Conservation (phyloP, 192 early-diverging fungal genomes). For the Neocallimastix lanati region DNA sequence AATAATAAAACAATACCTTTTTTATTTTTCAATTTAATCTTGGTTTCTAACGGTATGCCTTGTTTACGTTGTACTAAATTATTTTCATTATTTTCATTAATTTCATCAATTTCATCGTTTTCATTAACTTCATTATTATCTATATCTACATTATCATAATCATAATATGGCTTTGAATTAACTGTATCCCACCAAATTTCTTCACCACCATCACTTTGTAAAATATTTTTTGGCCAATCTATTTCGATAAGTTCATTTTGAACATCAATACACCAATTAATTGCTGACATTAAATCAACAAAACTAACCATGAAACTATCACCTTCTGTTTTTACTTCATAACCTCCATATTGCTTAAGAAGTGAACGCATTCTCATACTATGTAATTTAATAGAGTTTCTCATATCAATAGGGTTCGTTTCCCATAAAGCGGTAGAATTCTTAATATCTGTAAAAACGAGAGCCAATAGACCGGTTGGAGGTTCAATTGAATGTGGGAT, state of each 20-base stretch:
- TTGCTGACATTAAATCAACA: constrained; percentile 53
- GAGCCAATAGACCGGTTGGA: constrained; percentile 58
- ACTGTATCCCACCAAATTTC: constrained; percentile 34
- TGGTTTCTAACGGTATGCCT: neutral
- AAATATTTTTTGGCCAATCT: constrained; percentile 74
- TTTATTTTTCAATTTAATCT: neutral
- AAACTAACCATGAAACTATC: constrained; percentile 90
- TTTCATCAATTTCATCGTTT: constrained; percentile 6
- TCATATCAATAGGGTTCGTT: constrained; percentile 61
- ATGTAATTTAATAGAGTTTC: constrained; percentile 69
- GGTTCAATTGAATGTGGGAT: constrained; percentile 32
- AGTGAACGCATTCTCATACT: constrained; percentile 64
- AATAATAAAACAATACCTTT: constrained; percentile 36
- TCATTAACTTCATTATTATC: constrained; percentile 1
- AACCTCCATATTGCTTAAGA: constrained; percentile 64
- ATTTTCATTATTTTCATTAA: too few relatives aligned
- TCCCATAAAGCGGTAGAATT: constrained; percentile 90
- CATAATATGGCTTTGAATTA: constrained; percentile 14
- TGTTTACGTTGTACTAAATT: too few relatives aligned
- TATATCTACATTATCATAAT: neutral
- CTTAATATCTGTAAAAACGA: constrained; percentile 89
- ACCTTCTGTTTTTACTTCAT: constrained; percentile 91
- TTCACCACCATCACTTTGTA: constrained; percentile 54
- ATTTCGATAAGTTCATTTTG: constrained; percentile 59
- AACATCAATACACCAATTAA: constrained; percentile 75